Evolutionary conservation across 176 grass and related monocot genomes (phyloP).

Genomic region (Oryza punctata): DNA sequence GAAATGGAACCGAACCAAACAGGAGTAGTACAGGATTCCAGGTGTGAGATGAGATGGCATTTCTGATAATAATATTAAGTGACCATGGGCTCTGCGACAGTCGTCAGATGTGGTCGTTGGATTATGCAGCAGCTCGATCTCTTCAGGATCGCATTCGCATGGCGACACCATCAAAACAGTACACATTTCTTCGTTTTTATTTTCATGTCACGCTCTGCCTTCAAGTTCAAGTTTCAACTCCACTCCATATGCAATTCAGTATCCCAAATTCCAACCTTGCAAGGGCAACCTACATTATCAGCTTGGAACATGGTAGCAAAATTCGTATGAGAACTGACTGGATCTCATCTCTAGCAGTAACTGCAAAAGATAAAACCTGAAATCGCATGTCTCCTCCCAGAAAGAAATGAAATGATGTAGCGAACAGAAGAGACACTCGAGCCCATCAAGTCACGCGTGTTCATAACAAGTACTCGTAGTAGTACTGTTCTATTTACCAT

Average conservation of each 20-base stretch:
- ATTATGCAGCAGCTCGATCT: conserved; percentile 19
- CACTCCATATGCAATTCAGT: not conserved
- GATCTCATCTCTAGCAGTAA: not conserved
- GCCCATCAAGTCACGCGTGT: conserved; percentile 12
- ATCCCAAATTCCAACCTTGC: no score
- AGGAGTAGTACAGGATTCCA: not conserved
- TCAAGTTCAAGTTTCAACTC: not conserved
- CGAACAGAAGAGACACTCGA: conserved; percentile 13
- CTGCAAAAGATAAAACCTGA: not conserved
- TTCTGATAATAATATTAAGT: not conserved
- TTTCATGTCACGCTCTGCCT: not conserved
- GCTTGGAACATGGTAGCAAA: not conserved
- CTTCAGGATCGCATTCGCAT: not conserved
- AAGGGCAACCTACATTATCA: not conserved
- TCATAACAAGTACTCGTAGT: not conserved
- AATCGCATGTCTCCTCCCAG: not conserved
- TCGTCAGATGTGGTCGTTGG: conserved; percentile 32
- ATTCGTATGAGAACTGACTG: not conserved
- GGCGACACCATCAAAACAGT: not conserved
- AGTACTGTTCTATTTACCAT: not conserved
- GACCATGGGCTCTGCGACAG: conserved; percentile 17
- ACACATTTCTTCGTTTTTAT: not conserved
- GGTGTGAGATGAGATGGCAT: not conserved
- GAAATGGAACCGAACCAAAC: not conserved
- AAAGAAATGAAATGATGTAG: conserved; percentile 24